Conservation (phyloP, 2,329 filamentous ascomycete species). For the Talaromyces sp. region DNA sequence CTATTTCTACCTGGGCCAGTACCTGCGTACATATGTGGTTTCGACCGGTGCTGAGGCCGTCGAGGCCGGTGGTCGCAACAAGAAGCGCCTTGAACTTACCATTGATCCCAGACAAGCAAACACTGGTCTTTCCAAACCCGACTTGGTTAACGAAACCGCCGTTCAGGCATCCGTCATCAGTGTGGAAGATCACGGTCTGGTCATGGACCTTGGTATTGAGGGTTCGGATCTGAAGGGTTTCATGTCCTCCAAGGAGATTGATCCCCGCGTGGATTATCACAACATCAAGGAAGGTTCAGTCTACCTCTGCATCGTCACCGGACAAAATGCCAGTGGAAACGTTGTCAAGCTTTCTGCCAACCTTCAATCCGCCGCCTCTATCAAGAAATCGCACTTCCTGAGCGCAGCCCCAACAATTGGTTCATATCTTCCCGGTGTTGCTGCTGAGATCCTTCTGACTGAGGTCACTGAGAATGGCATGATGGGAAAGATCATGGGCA, state of each 20-base stretch:
- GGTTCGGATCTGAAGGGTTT: constrained; percentile 74
- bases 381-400: constrained; percentile 67
- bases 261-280: constrained; percentile 64
- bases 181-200: constrained; percentile 91
- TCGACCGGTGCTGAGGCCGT: constrained; percentile 66
- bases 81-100: constrained; percentile 84
- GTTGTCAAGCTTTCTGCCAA: constrained; percentile 84
- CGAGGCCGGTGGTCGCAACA: constrained; percentile 63
- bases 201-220: constrained; percentile 86
- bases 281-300: constrained; percentile 80
- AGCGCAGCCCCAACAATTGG: constrained; percentile 82
- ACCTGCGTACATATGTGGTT: constrained; percentile 79
- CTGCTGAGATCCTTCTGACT: constrained; percentile 79
- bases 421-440: constrained; percentile 87
- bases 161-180: constrained; percentile 87
- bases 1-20: constrained; percentile 83
- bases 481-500: constrained; percentile 86
- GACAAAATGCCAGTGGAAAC: constrained; percentile 75
- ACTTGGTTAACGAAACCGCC: constrained; percentile 73
- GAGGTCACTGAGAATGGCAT: constrained; percentile 76
- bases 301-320: constrained; percentile 78
- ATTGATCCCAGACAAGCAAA: constrained; percentile 80
- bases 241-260: constrained; percentile 80
- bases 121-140: constrained; percentile 69
- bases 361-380: constrained; percentile 67